phyloP scores from a whole-genome alignment of 148 eudicot genomes.

The Chenopodium suecicum region DNA sequence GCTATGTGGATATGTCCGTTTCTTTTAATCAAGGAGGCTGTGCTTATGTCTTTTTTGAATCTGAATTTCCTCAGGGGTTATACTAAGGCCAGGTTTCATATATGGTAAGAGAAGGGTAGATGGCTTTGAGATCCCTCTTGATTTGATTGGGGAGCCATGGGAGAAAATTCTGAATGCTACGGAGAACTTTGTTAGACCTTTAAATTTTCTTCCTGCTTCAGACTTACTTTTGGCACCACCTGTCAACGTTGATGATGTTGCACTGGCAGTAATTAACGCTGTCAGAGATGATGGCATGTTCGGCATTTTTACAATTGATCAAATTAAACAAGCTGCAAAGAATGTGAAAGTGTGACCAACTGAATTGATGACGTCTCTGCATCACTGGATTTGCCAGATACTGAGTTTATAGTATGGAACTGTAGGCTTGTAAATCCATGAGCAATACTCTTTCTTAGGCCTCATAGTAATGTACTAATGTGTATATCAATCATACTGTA shows the following conservation, averaged over 20 bases:
- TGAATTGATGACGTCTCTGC: neutral
- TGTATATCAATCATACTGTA: neutral
- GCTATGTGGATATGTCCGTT: neutral
- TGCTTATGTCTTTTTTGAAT: neutral
- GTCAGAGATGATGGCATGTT: conserved; percentile 81
- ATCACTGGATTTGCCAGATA: neutral
- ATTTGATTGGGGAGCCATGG: conserved; percentile 78
- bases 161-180: conserved; percentile 66
- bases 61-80: conserved; percentile 56
- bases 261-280: conserved; percentile 70
- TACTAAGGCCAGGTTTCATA: conserved; percentile 84
- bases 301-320: conserved; percentile 83
- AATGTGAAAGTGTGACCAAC: conserved; percentile 52
- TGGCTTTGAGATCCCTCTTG: conserved; percentile 84
- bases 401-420: neutral
- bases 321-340: conserved; percentile 87
- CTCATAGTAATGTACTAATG: neutral
- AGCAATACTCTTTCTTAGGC: neutral
- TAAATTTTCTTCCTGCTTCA: conserved; percentile 79
- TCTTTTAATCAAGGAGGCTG: neutral
- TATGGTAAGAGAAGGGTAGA: conserved; percentile 93
- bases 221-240: conserved; percentile 93
- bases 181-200: conserved; percentile 63
- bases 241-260: conserved; percentile 82
- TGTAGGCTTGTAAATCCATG: neutral